Evolutionary conservation across 192 early-diverging fungal species (phyloP), one percentile per base, ranked within the genome.

Genomic region (Coemansia furcata): DNA sequence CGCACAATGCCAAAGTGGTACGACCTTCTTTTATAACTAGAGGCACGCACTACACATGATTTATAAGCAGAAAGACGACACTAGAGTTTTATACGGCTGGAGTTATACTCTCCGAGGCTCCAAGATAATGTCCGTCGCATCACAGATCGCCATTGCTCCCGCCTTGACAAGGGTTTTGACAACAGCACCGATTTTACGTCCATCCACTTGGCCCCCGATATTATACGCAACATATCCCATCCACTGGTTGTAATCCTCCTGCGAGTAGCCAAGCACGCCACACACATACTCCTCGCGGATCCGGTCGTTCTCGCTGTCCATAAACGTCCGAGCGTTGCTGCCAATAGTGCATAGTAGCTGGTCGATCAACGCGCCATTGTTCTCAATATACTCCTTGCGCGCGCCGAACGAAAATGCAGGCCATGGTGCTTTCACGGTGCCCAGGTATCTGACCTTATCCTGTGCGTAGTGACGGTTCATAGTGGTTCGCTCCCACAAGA

Each of bases 401-500:
- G 92, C 80, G 3, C 67, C 94, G 66, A 94, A 85, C 72, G 89
- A 84, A 73, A 96, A 96, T 6, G 93, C 92, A 29, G 94, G 92
- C 93, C 94, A 96, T 9, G 91, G 91, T n/a, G 94, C 93, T 3
- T 88, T 86, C 50, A 96, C 91, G 7, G 87, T 85, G 40, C 89
- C 90, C 46, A 94, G 85, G 50, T 86, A 87, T 35, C 86, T 82
- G 44, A 96, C 85, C 66, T 88, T 85, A 14, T 86, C 82, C 12
- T 79, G 77, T 26, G 87, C 88, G 59, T 94, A 92, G 68, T 93
- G 87, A 4, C 90, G 87, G 73, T 97, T 93, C 68, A 93, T 97
- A n/a, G 94, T 97, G 36, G 94, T 90, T 0, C 87, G 84, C 66
- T 97, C 95, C 95, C 95, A 97, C 67, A 97, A 78, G 61, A 97